Evolutionary conservation across 257 asterid genomes (phyloP).

Genomic region (Ajuga chamaepitys): DNA sequence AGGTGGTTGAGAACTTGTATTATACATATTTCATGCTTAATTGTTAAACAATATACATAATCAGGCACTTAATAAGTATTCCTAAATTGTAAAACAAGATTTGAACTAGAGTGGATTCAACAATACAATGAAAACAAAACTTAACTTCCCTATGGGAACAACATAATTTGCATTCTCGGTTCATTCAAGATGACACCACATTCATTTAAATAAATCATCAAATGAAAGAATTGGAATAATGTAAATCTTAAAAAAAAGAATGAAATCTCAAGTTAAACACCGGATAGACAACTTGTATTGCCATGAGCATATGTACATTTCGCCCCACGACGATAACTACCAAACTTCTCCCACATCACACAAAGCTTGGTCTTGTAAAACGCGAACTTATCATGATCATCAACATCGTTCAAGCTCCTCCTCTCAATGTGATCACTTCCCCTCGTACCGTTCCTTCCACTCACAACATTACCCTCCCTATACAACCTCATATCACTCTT

Average conservation of each 20-base stretch:
- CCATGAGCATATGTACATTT: constrained; percentile 57
- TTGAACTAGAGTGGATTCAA: not conserved
- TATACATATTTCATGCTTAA: too few species aligned
- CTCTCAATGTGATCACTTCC: constrained; percentile 5
- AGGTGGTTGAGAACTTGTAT: too few species aligned
- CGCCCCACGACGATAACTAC: constrained; percentile 30
- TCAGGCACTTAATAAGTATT: not conserved
- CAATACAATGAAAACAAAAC: not conserved
- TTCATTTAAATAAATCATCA: not conserved
- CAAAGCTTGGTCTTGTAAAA: constrained; percentile 36
- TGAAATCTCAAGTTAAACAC: not conserved
- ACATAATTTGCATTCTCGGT: not conserved
- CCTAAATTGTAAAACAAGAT: not conserved
- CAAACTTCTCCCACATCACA: constrained; percentile 24
- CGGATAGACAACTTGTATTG: constrained; percentile 23
- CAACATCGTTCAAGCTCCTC: not conserved
- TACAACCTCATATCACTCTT: not conserved
- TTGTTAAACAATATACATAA: not conserved
- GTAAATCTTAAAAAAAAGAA: not conserved
- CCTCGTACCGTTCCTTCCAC: not conserved
- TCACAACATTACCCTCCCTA: constrained; percentile 7
- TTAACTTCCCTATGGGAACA: not conserved
- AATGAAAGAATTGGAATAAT: not conserved
- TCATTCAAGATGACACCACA: not conserved
- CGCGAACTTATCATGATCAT: not conserved